These are phyloP conservation scores for Curvularia lunata DNA, from an alignment of 2,329 filamentous ascomycete genomes.

Conservation along the genomic window DNA sequence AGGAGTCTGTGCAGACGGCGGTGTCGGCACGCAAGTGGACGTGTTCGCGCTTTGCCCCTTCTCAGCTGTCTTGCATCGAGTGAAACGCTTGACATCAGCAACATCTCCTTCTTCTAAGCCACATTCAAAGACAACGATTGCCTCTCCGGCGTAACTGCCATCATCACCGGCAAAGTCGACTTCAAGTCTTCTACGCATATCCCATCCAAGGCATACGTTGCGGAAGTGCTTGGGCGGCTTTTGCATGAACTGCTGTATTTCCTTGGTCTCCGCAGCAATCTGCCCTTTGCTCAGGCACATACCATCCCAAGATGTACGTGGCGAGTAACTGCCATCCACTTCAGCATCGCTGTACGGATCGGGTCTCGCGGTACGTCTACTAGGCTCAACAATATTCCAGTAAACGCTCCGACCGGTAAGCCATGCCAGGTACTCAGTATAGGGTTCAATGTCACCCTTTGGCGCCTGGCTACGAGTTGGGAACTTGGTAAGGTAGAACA, in stretches of 20 bases:
- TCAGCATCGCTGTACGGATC: conserved; percentile 75
- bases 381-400: conserved; percentile 82
- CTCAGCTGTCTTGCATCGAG: conserved; percentile 57
- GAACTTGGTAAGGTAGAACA: conserved; percentile 80
- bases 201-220: conserved; percentile 81
- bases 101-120: conserved; percentile 67
- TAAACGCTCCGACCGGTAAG: conserved; percentile 75
- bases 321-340: conserved; percentile 75
- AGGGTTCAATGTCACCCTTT: conserved; percentile 58
- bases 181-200: conserved; percentile 84
- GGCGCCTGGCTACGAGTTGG: conserved; percentile 63
- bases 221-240: conserved; percentile 80
- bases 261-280: conserved; percentile 75
- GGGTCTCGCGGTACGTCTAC: conserved; percentile 71
- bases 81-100: conserved; percentile 63
- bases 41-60: conserved; percentile 29
- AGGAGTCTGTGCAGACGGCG: conserved; percentile 25
- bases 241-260: conserved; percentile 77
- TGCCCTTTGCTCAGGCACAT: conserved; percentile 76
- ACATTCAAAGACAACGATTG: conserved; percentile 74
- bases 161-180: conserved; percentile 90
- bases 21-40: conserved; percentile 26
- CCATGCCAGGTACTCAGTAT: conserved; percentile 73
- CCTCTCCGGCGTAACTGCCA: conserved; percentile 76
- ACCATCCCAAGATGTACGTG: conserved; percentile 75